Evolutionary conservation across 768 basidiomycete species (phyloP).

Genomic region (Saitozyma podzolica): DNA sequence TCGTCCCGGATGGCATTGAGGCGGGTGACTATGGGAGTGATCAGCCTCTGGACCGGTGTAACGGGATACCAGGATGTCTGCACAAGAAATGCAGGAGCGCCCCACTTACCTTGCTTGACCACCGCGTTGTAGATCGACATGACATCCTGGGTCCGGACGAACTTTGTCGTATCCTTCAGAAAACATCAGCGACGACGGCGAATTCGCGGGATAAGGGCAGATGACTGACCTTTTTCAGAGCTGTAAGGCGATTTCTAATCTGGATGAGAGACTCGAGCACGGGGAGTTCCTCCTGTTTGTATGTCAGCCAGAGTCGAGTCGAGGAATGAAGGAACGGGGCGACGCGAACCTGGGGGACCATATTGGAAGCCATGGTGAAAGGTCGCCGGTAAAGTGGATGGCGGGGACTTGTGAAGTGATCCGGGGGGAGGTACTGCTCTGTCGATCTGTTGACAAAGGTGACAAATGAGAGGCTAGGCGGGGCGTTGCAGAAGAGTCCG

Average conservation of each 20-base stretch:
- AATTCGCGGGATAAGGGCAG: background rate
- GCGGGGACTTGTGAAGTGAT: no score
- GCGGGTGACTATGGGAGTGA: slow-evolving; percentile 68
- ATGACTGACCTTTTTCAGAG: slow-evolving; percentile 45
- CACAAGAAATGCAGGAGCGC: slow-evolving; percentile 1
- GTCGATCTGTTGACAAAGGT: background rate
- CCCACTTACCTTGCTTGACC: slow-evolving; percentile 78
- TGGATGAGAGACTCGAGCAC: slow-evolving; percentile 94
- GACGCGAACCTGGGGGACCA: slow-evolving; percentile 40
- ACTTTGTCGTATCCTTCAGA: slow-evolving; percentile 88
- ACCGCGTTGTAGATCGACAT: slow-evolving; percentile 88
- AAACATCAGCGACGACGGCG: slow-evolving; percentile 55
- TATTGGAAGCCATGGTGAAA: slow-evolving; percentile 18
- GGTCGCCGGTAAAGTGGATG: no score
- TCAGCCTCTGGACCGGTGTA: slow-evolving; percentile 4
- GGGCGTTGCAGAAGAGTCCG: background rate
- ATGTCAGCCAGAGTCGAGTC: background rate
- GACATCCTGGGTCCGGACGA: slow-evolving; percentile 90
- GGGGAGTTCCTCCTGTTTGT: slow-evolving; percentile 67
- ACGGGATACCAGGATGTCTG: slow-evolving; percentile 3
- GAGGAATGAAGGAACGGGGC: slow-evolving; percentile 6
- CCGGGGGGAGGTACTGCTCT: background rate
- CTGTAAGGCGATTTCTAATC: slow-evolving; percentile 92
- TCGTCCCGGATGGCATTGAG: slow-evolving; percentile 80
- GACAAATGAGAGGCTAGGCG: background rate